Evolutionary conservation across 108 stramenopile species (phyloP), one percentile per base, ranked within the genome.

Genomic region (Cylindrotheca closterium): DNA sequence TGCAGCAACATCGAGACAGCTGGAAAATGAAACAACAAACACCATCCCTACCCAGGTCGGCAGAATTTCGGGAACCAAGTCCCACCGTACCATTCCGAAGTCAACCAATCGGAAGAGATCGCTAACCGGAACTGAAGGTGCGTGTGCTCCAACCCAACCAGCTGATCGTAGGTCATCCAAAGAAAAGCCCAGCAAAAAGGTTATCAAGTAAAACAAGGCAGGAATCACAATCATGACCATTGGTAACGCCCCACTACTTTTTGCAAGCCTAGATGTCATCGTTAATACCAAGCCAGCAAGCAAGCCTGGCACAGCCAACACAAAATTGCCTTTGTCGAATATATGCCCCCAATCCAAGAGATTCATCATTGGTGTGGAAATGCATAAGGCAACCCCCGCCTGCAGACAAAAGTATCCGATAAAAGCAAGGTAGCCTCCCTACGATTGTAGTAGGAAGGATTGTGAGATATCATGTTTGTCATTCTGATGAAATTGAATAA

Each of bases 21-120:
- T 93, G 23, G 91, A 86, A 76, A 98, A 98, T 1, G 94, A 94
- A n/a, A 98, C 98, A 1, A 98, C 98, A 68, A 97, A 93, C 32
- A 92, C 94, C 98, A 98, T 96, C n/a, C 93, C 96, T 7, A 84
- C 57, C 93, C 93, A 94, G 21, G 88, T 90, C 8, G 92, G 77
- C 2, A 96, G 51, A 30, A 94, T 67, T 30, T 87, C 57, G 24
- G 71, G 58, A 8, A 77, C 53, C 26, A 91, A 77, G 61, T 79
- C 66, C 97, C 96, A 97, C 50, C 80, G 79, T 2, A 94, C 86
- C 37, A 68, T 63, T 18, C 61, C 32, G 58, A 88, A 89, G 60
- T 94, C 82, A 26, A 91, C 70, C 55, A 94, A 65, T 28, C 78
- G 60, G 48, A 91, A 73, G 23, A 94, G 59, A 73, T 87, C 88